Evolutionary conservation across 2,329 filamentous ascomycete species (phyloP).

Genomic region (Penicillium digitatum): DNA sequence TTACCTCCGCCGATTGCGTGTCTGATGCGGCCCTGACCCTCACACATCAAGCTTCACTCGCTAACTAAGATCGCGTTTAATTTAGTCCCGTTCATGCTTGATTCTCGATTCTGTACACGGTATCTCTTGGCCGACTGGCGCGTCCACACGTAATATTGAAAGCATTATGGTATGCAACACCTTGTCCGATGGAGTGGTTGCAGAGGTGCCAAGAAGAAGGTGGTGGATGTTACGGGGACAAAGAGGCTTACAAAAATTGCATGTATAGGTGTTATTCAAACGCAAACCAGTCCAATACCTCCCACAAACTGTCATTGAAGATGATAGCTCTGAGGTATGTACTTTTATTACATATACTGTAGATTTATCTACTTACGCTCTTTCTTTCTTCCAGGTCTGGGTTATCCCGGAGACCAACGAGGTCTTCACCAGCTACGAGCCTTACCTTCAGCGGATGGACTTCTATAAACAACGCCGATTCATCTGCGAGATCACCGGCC

Average conservation of each 20-base stretch:
- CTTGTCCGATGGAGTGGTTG: background rate
- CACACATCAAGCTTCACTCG: slow-evolving; percentile 4
- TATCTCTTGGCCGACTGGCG: slow-evolving; percentile 28
- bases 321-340: slow-evolving; percentile 78
- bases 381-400: slow-evolving; percentile 65
- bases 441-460: slow-evolving; percentile 80
- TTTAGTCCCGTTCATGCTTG: slow-evolving; percentile 19
- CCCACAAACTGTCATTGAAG: slow-evolving; percentile 65
- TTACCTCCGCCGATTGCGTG: background rate
- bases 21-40: slow-evolving; percentile 3
- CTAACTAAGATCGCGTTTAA: slow-evolving; percentile 18
- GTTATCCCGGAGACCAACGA: slow-evolving; percentile 86
- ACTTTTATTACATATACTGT: slow-evolving; percentile 5
- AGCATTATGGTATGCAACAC: slow-evolving; percentile 33
- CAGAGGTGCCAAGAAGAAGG: background rate
- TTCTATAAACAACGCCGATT: slow-evolving; percentile 93
- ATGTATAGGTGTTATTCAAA: slow-evolving; percentile 80
- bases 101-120: slow-evolving; percentile 8
- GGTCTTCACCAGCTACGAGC: slow-evolving; percentile 82
- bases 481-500: slow-evolving; percentile 93
- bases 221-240: background rate
- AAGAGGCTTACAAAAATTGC: slow-evolving; percentile 19
- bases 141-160: slow-evolving; percentile 15
- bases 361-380: slow-evolving; percentile 12
- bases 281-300: slow-evolving; percentile 87